Evolutionary conservation across 1,284 basidiomycete species (phyloP), one percentile per base, ranked within the genome.

Genomic region (Sanguinoderma infundibulare): DNA sequence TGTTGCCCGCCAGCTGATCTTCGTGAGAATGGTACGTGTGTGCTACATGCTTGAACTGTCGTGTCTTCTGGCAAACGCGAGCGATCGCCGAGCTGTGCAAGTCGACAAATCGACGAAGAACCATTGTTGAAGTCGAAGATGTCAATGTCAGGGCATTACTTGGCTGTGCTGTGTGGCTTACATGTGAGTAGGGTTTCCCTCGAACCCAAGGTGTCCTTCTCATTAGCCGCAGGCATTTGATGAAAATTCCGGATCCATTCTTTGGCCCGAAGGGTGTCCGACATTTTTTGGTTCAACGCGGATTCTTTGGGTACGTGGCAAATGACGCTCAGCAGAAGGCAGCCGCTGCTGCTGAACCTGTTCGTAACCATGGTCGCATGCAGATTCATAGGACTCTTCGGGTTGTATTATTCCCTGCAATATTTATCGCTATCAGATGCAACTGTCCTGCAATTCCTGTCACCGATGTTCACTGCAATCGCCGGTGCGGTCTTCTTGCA

Each of bases 371-470:
- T 12, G 5, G 66, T 14, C 26, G 28, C 7, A 14, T 15, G 2
- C 65, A 87, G 85, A 15, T 89, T 87, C 68, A 79, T 87, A 60
- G 86, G 84, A 0, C 76, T 91, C n/a, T 86, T 84, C 63, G 87
- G 82, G 28, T 76, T 87, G 2, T 94, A 94, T 72, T 90, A 87
- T 70, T 85, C 88, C 1, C 76, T 94, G 12, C 81, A 87, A 56
- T 77, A 77, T 59, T 67, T 78, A 6, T 76, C 89, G 0, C 77
- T 94, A 0, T 90, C 89, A 12, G 92, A 95, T 71, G 85, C 89
- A 0, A 89, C 87, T 0, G 89, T 92, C 15, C 78, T 96, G 53
- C 87, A 87, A 0, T 95, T 94, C 76, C 79, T 96, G 9, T 75
- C 83, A 0, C 94, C 94, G 0, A 81, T 88, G 58, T 79, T 83